Evolutionary conservation across 768 basidiomycete genomes (phyloP), one percentile per base, ranked within the genome.

Genomic region (Rhodotorula diobovata): DNA sequence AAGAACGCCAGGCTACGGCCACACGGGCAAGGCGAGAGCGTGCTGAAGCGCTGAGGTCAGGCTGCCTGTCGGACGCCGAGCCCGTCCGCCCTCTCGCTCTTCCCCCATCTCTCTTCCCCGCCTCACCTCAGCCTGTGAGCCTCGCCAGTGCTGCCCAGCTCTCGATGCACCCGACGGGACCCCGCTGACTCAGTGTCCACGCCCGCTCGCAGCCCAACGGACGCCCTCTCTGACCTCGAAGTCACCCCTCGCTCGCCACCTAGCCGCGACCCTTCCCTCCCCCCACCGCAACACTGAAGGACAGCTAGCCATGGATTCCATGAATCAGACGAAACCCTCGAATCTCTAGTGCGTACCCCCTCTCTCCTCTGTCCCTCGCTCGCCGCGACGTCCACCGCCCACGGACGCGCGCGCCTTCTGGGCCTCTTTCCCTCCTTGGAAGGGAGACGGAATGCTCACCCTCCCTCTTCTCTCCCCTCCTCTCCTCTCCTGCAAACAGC

Each of bases 51-150:
- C n/a, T n/a, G n/a, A n/a, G n/a, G n/a, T n/a, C n/a, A n/a, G n/a
- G n/a, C n/a, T n/a, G n/a, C n/a, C n/a, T n/a, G n/a, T n/a, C n/a
- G n/a, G n/a, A n/a, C 41, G 41, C 41, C 41, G 41, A 43, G 41
- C 41, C 6, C 18, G 14, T 5, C 2, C 41, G 41, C 2, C 41
- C 14, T 43, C 39, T n/a, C n/a, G n/a, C 14, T 54, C 65, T 15
- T 34, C 34, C 54, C 18, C 25, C 39, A 28, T 57, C 53, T 28
- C 21, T 35, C 43, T 43, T 41, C 46, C 32, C 41, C 65, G 65
- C 54, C 61, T 41, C 28, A 39, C 39, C 57, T 18, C 41, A 30
- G 48, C 70, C 67, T 71, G 70, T 71, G 55, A 34, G 70, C 57
- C 41, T 41, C 15, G 14, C 56, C 15, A 8, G 4, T 6, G 4